Evolutionary conservation across 2,329 filamentous ascomycete genomes (phyloP).

Genomic region (Ceratocystis albifundus): DNA sequence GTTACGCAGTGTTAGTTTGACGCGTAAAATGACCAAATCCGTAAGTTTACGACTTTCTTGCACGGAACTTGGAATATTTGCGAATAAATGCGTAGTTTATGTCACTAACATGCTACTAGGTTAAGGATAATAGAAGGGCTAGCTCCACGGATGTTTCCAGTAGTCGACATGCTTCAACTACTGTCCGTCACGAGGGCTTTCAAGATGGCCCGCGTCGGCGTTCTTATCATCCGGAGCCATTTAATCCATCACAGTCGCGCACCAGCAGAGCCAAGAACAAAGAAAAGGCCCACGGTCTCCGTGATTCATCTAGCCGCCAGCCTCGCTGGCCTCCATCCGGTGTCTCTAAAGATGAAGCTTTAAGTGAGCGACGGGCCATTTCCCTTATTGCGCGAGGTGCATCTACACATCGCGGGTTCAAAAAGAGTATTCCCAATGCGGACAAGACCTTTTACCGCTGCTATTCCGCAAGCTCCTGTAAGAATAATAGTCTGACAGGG

Average conservation of each 20-base stretch:
- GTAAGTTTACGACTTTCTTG: constrained; percentile 6
- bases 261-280: constrained; percentile 20
- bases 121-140: constrained; percentile 21
- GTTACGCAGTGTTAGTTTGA: constrained; percentile 23
- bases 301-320: constrained; percentile 18
- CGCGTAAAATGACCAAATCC: constrained; percentile 20
- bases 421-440: constrained; percentile 42
- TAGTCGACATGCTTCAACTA: constrained; percentile 16
- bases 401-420: constrained; percentile 45
- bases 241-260: constrained; percentile 23
- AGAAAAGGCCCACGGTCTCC: constrained; percentile 14
- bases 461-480: constrained; percentile 32
- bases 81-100: background rate
- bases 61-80: background rate
- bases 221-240: constrained; percentile 20
- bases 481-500: constrained; percentile 20
- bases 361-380: constrained; percentile 44
- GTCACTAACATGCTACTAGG: constrained; percentile 16
- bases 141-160: constrained; percentile 20
- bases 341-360: constrained; percentile 38
- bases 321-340: constrained; percentile 45
- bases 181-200: constrained; percentile 15
- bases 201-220: constrained; percentile 18
- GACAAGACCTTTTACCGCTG: constrained; percentile 45
- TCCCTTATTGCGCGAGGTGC: constrained; percentile 48